A percentile compares a stretch with the other conserved stretches of the same genome.
These are phyloP conservation scores for Termitomyces sp. DNA, from an alignment of 768 basidiomycete species.

Conservation along the genomic window DNA sequence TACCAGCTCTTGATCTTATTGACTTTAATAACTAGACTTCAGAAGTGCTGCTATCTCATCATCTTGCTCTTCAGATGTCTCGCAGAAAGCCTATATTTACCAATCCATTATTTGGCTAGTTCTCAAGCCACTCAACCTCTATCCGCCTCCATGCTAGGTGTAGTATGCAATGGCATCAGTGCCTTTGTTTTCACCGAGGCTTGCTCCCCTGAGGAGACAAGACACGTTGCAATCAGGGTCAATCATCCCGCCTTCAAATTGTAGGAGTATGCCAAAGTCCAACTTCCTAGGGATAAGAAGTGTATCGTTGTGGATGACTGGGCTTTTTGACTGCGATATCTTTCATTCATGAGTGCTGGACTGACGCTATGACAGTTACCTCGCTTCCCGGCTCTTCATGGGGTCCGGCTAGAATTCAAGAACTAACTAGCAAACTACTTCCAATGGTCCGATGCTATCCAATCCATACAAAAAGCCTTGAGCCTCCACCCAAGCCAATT, in stretches of 20 bases:
- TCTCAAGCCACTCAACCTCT: constrained; percentile 34
- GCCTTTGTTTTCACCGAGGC: constrained; percentile 34
- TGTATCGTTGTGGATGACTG: constrained; percentile 44
- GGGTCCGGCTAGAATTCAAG: constrained; percentile 39
- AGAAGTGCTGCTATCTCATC: constrained; percentile 44
- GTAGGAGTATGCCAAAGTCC: constrained; percentile 35
- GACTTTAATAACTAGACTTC: constrained; percentile 30
- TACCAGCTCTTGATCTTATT: neutral
- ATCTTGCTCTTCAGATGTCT: constrained; percentile 36
- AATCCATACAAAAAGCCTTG: constrained; percentile 30
- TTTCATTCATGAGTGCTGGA: neutral
- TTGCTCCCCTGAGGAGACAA: constrained; percentile 36
- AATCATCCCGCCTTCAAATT: constrained; percentile 20
- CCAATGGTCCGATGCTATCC: constrained; percentile 37
- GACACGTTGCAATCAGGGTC: constrained; percentile 29
- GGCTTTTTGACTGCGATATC: constrained; percentile 28
- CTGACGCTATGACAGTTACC: constrained; percentile 26
- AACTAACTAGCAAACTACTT: constrained; percentile 37
- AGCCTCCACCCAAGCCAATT: constrained; percentile 25
- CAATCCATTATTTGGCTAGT: constrained; percentile 44
- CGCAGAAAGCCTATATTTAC: constrained; percentile 36
- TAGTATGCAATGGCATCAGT: constrained; percentile 34
- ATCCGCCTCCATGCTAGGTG: constrained; percentile 40
- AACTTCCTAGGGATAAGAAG: constrained; percentile 30
- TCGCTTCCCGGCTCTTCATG: constrained; percentile 37